A percentile compares a stretch with the other conserved stretches of the same genome.
Evolutionary conservation across 495 filamentous ascomycete genomes (phyloP).

Genomic region (Penicilliopsis zonata): DNA sequence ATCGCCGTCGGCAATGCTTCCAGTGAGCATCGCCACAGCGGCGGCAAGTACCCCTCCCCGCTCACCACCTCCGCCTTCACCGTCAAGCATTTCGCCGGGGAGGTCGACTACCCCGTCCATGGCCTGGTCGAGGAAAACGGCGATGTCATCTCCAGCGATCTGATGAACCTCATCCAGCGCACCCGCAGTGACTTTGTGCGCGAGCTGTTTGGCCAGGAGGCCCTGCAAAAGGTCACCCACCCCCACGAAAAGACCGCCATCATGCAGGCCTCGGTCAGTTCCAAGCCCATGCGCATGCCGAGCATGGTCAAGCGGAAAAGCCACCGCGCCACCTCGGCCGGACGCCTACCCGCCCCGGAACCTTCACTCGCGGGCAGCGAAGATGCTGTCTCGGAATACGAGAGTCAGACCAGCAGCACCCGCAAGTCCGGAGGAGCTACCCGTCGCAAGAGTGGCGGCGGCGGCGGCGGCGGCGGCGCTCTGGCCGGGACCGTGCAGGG

Average conservation of each 20-base stretch:
- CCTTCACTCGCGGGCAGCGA: conserved; percentile 21
- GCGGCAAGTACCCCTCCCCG: conserved; percentile 72
- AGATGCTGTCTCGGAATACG: conserved; percentile 40
- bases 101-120: conserved; percentile 85
- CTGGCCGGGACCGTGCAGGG: conserved; percentile 55
- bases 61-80: conserved; percentile 70
- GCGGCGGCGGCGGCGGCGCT: too few relatives aligned
- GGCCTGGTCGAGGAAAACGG: conserved; percentile 89
- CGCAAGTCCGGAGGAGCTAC: conserved; percentile 17
- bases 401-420: conserved; percentile 31
- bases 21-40: conserved; percentile 56
- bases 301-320: conserved; percentile 75
- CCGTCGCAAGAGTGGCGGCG: conserved; percentile 27
- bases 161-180: conserved; percentile 87
- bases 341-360: not conserved
- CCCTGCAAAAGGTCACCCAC: conserved; percentile 77
- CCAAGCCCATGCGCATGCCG: conserved; percentile 81
- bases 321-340: conserved; percentile 32
- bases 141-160: conserved; percentile 86
- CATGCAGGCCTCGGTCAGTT: conserved; percentile 93
- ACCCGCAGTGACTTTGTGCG: conserved; percentile 80
- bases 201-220: conserved; percentile 88
- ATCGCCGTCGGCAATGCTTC: conserved; percentile 62
- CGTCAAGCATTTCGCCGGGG: conserved; percentile 88
- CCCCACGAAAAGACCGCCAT: conserved; percentile 82